Conservation (phyloP, 345 rosid species). For the Moricandia moricandioides region DNA sequence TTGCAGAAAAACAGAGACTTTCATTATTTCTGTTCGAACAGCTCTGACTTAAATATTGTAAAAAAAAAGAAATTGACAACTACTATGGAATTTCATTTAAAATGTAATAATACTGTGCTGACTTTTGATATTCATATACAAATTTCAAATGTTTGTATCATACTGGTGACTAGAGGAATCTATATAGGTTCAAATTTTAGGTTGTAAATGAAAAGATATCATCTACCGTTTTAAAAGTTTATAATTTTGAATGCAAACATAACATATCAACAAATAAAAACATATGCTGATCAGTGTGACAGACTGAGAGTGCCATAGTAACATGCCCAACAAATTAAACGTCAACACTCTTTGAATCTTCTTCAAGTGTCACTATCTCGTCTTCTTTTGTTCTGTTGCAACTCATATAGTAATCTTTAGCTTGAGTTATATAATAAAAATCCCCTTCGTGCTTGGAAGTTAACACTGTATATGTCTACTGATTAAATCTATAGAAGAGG, state of each 20-base stretch:
- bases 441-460: neutral
- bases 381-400: slow-evolving; percentile 15
- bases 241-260: neutral
- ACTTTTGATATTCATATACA: too few species aligned
- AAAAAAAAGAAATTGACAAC: too few species aligned
- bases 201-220: neutral
- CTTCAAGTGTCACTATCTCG: neutral
- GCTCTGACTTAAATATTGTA: neutral
- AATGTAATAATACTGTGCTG: too few species aligned
- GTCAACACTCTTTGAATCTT: slow-evolving; percentile 20
- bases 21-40: neutral
- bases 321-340: slow-evolving; percentile 22
- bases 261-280: neutral
- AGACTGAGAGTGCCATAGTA: neutral
- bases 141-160: too few species aligned
- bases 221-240: neutral
- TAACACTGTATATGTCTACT: neutral
- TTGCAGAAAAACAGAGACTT: too few species aligned
- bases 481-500: neutral
- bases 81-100: too few species aligned
- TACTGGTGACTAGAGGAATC: neutral
- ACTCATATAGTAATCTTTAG: slow-evolving; percentile 1
- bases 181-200: neutral
- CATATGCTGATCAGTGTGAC: neutral
- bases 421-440: neutral